phyloP scores from a whole-genome alignment of 106 monocot genomes.

The Allium sativum region DNA sequence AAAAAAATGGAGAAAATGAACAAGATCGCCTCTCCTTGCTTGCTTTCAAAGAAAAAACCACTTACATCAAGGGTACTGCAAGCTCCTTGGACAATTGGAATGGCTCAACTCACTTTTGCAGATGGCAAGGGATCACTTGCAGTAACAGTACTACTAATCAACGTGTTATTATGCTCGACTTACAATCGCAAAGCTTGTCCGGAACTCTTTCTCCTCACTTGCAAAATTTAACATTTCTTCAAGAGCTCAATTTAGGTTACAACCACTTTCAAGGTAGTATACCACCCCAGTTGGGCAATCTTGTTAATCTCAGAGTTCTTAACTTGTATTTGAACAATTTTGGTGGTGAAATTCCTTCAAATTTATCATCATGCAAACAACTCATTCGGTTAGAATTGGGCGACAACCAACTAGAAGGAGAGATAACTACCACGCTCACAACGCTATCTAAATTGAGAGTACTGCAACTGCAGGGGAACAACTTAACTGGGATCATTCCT shows the following conservation, averaged over 20 bases:
- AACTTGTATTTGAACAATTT: slow-evolving; percentile 14
- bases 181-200: slow-evolving; percentile 5
- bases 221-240: slow-evolving; percentile 30
- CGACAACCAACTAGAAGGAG: slow-evolving; percentile 11
- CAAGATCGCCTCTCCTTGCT: slow-evolving; percentile 21
- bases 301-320: slow-evolving; percentile 9
- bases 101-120: not conserved
- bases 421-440: slow-evolving; percentile 12
- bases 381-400: slow-evolving; percentile 4
- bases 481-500: slow-evolving; percentile 13
- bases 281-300: slow-evolving; percentile 17
- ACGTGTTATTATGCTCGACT: slow-evolving; percentile 10
- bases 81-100: slow-evolving; percentile 23
- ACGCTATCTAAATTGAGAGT: not conserved
- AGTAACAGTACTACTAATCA: not conserved
- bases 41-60: slow-evolving; percentile 23
- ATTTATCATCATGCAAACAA: slow-evolving; percentile 4
- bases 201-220: slow-evolving; percentile 21
- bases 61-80: not conserved
- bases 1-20: not conserved
- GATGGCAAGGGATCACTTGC: slow-evolving; percentile 11
- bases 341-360: slow-evolving; percentile 9
- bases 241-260: slow-evolving; percentile 11
- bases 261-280: slow-evolving; percentile 13
- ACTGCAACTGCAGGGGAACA: slow-evolving; percentile 8